phyloP scores from a whole-genome alignment of 352 stramenopile species.

The Globisporangium radiosum region DNA sequence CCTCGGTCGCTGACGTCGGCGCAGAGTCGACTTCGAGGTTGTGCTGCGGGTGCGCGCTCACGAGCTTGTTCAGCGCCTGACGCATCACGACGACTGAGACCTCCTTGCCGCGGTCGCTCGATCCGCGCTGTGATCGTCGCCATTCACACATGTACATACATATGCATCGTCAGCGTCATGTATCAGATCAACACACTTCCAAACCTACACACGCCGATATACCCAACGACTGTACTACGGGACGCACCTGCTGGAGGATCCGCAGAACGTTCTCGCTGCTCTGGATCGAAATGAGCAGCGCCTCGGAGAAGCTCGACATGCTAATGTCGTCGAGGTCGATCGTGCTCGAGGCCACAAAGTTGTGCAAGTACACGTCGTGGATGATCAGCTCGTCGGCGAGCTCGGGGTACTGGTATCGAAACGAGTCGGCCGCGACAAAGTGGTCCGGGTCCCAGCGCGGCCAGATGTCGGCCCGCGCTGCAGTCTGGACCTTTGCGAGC shows the following conservation, averaged over 20 bases:
- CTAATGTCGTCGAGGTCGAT: slow-evolving; percentile 65
- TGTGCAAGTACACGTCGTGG: slow-evolving; percentile 78
- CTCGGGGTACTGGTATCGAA: slow-evolving; percentile 79
- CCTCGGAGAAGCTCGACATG: slow-evolving; percentile 71
- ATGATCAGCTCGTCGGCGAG: slow-evolving; percentile 69
- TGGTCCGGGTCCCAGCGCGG: slow-evolving; percentile 78
- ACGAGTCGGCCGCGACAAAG: slow-evolving; percentile 82
- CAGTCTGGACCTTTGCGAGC: slow-evolving; percentile 60
- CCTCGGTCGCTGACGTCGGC: slow-evolving; percentile 10
- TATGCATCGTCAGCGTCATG: too few species aligned
- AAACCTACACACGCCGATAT: too few species aligned
- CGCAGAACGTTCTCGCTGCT: slow-evolving; percentile 77
- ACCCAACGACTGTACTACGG: too few species aligned
- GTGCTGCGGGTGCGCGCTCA: slow-evolving; percentile 67
- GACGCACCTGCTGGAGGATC: slow-evolving; percentile 52
- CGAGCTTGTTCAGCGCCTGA: slow-evolving; percentile 68
- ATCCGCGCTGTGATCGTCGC: slow-evolving; percentile 28
- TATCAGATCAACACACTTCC: too few species aligned
- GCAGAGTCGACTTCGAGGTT: slow-evolving; percentile 58
- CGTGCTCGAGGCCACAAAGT: slow-evolving; percentile 54
- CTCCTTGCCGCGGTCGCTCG: slow-evolving; percentile 53
- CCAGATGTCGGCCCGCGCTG: slow-evolving; percentile 43
- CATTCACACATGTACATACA: too few species aligned
- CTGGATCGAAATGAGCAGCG: slow-evolving; percentile 76
- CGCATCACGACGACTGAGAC: slow-evolving; percentile 57